Evolutionary conservation across 2,329 filamentous ascomycete genomes (phyloP), one percentile per base, ranked within the genome.

Genomic region (Juglanconis sp.): DNA sequence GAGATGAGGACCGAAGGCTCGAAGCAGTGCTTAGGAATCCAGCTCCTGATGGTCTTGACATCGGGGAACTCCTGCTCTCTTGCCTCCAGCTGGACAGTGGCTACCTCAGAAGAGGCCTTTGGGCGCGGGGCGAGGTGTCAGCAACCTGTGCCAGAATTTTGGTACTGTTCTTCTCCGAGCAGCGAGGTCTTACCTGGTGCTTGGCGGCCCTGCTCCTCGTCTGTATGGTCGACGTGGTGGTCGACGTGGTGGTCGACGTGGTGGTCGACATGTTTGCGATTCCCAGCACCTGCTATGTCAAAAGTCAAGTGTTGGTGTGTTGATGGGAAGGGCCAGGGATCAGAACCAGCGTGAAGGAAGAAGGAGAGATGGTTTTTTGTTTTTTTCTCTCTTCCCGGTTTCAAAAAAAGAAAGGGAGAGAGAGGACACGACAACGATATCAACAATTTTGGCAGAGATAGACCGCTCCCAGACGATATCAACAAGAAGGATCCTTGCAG

Each of bases 21-120:
- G 73, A 87, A 87, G 77, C 85, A 88, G 69, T 87, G 79, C 15
- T 79, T 73, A 32, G 85, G 85, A 64, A 88, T 87, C 55, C 83
- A 80, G 66, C 79, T 73, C 55, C 76, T 71, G 64, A 81, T 73
- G 52, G 77, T 77, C 68, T 78, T 77, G 66, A 81, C 79, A 65
- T 81, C 78, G 49, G 79, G 79, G 63, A 78, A 76, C 63, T 66
- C 48, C 47, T 65, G 65, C 3, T 46, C 64, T 34, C 58, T 56
- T 35, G 53, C 46, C 46, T 61, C 57, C 10, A 63, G 54, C 31
- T 55, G 51, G 11, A 63, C 46, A 7, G 54, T 48, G 38, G 57
- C 40, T 24, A 34, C 48, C 15, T 46, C 56, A 24, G 53, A 50
- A 42, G 46, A 44, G 53, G 57, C 56, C 57, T 61, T 49, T 48